phyloP scores from a whole-genome alignment of 257 asterid genomes.

The Misopates orontium region DNA sequence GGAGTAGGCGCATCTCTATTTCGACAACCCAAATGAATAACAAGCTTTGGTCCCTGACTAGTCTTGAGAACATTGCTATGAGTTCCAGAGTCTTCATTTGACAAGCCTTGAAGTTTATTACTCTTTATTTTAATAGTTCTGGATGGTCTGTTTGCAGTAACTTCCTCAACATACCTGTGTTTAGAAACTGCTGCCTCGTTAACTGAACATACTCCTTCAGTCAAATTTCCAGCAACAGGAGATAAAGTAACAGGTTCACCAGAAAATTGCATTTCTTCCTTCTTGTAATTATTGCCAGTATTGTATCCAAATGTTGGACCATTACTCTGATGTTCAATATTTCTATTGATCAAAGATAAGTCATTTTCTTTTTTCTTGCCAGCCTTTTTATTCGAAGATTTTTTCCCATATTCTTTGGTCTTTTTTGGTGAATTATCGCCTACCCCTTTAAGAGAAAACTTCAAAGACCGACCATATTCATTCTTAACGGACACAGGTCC shows the following conservation, averaged over 20 bases:
- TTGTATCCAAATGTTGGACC: conserved; percentile 38
- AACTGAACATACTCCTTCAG: conserved; percentile 44
- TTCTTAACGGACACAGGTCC: conserved; percentile 50
- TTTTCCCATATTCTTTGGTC: conserved; percentile 69
- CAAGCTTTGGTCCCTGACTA: conserved; percentile 75
- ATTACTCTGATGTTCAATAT: conserved; percentile 38
- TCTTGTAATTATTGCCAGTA: conserved; percentile 36
- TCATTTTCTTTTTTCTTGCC: conserved; percentile 61
- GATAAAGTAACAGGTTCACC: conserved; percentile 52
- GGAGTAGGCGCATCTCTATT: conserved; percentile 54
- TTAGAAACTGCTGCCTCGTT: conserved; percentile 48
- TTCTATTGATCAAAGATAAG: conserved; percentile 39
- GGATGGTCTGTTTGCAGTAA: conserved; percentile 48
- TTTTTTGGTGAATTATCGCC: conserved; percentile 71
- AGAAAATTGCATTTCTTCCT: conserved; percentile 41
- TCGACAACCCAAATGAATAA: conserved; percentile 85
- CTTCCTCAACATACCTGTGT: conserved; percentile 58
- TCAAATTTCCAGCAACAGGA: conserved; percentile 57
- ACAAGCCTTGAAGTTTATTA: conserved; percentile 43
- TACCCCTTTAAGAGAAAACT: conserved; percentile 80
- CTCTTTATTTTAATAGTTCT: conserved; percentile 71
- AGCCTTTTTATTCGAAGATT: conserved; percentile 63
- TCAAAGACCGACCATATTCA: conserved; percentile 69
- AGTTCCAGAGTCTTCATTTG: conserved; percentile 50
- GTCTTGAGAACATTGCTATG: conserved; percentile 44